Conservation (phyloP, 116 monocot species). For the Zostera marina region DNA sequence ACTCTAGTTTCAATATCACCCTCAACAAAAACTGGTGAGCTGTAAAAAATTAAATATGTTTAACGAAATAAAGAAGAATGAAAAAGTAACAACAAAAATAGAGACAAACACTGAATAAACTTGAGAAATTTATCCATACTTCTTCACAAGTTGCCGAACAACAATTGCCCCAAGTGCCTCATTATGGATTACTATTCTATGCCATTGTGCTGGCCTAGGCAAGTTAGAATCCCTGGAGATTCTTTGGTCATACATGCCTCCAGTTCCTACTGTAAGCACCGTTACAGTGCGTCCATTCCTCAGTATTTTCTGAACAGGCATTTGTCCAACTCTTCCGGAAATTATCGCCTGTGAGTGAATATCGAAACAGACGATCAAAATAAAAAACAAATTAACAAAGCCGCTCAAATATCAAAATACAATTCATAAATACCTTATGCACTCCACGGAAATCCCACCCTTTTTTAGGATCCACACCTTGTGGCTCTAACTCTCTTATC, state of each 20-base stretch:
- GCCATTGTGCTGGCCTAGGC: conserved; percentile 95
- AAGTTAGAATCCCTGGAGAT: conserved; percentile 40
- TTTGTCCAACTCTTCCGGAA: conserved; percentile 84
- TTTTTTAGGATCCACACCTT: conserved; percentile 68
- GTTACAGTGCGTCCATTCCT: conserved; percentile 81
- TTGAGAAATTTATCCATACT: conserved; percentile 19
- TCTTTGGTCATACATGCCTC: conserved; percentile 97
- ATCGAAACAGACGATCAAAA: neutral
- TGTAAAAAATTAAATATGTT: conserved; percentile 11
- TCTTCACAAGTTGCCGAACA: conserved; percentile 79
- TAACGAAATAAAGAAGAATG: neutral
- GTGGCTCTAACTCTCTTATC: conserved; percentile 46
- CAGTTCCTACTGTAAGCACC: conserved; percentile 93
- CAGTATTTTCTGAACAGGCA: conserved; percentile 86
- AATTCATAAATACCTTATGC: conserved; percentile 43
- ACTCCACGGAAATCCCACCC: conserved; percentile 91
- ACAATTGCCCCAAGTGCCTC: conserved; percentile 66
- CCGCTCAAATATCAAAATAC: neutral
- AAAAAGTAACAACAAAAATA: neutral
- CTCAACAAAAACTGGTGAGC: conserved; percentile 89
- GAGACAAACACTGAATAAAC: neutral
- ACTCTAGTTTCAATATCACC: conserved; percentile 99
- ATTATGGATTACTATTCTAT: conserved; percentile 79
- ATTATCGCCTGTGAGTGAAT: conserved; percentile 56
- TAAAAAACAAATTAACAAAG: neutral